Evolutionary conservation across 2,329 filamentous ascomycete species (phyloP).

Genomic region (Hymenoscyphus infarciens): DNA sequence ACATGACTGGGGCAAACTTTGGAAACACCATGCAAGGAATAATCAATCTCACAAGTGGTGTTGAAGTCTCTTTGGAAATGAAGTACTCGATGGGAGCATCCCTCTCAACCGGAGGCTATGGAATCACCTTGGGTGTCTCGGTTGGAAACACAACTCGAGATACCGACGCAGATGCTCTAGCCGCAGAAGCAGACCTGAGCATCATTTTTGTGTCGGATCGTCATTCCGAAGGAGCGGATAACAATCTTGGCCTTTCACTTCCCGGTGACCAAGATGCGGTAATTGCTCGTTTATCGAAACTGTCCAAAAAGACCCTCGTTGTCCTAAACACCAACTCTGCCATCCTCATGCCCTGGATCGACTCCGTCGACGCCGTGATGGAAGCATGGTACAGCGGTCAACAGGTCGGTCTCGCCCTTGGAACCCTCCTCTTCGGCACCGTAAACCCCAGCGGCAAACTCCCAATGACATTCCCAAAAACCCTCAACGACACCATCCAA

Average conservation of each 20-base stretch:
- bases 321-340: constrained; percentile 59
- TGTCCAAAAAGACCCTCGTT: constrained; percentile 54
- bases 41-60: not conserved
- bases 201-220: constrained; percentile 23
- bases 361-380: constrained; percentile 36
- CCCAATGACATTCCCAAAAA: constrained; percentile 48
- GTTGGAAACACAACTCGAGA: not conserved
- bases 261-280: constrained; percentile 6
- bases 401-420: constrained; percentile 60
- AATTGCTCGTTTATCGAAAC: constrained; percentile 20
- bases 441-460: constrained; percentile 59
- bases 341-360: constrained; percentile 50
- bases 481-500: constrained; percentile 54
- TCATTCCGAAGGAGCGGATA: constrained; percentile 21
- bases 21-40: not conserved
- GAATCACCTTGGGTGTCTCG: not conserved
- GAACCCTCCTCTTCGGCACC: constrained; percentile 57
- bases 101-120: not conserved
- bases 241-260: constrained; percentile 20
- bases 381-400: constrained; percentile 56
- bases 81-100: not conserved
- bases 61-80: not conserved
- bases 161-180: not conserved
- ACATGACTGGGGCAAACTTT: not conserved
- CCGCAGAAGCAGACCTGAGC: constrained; percentile 17